Evolutionary conservation across 805 yeast genomes (phyloP).

Genomic region (Saccharomycopsis sp.): DNA sequence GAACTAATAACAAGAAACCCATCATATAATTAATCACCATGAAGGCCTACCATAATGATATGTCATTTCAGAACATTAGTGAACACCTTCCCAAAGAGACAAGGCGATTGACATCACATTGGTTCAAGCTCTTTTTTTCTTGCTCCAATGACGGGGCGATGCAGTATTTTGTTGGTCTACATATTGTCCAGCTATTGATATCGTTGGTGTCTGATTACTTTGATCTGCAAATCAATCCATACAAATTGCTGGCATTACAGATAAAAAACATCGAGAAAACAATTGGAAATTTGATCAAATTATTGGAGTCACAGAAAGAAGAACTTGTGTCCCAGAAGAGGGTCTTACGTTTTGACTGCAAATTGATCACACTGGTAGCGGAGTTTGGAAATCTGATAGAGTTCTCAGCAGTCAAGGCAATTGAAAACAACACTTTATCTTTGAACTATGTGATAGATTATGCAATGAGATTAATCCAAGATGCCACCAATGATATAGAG

Average conservation of each 20-base stretch:
- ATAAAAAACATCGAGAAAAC: slow-evolving; percentile 3
- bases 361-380: no score
- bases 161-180: slow-evolving; percentile 3
- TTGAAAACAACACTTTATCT: slow-evolving; percentile 5
- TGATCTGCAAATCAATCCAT: neutral
- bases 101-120: neutral
- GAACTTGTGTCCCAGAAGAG: no score
- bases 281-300: neutral
- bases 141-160: neutral
- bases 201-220: slow-evolving; percentile 2
- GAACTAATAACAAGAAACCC: no score
- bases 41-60: no score
- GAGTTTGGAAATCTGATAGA: no score
- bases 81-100: slow-evolving; percentile 1
- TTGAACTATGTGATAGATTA: slow-evolving; percentile 10
- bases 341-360: no score
- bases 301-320: neutral
- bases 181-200: slow-evolving; percentile 2
- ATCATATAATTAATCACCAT: no score
- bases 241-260: slow-evolving; percentile 1
- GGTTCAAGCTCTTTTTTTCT: neutral
- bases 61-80: no score
- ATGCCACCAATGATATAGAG: slow-evolving; percentile 2
- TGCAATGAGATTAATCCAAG: neutral
- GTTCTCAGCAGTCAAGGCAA: no score